Evolutionary conservation across 2,329 filamentous ascomycete genomes (phyloP).

Genomic region (Cytospora mali): DNA sequence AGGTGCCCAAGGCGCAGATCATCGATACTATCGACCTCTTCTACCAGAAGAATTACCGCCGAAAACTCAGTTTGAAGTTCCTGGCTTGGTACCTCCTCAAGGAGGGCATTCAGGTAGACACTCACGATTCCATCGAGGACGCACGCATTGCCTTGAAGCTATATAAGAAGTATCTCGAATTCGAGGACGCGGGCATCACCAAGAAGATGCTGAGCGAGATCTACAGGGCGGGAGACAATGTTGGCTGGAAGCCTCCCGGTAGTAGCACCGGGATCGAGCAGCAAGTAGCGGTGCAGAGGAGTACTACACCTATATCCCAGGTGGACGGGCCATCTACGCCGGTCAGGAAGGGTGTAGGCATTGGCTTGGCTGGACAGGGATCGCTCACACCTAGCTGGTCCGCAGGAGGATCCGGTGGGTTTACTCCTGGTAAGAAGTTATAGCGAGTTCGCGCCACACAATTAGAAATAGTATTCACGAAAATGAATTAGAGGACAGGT

Average conservation of each 20-base stretch:
- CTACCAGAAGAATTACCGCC: conserved; percentile 75
- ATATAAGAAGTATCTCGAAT: conserved; percentile 88
- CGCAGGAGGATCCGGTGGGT: conserved; percentile 14
- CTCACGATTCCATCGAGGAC: conserved; percentile 95
- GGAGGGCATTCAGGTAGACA: conserved; percentile 90
- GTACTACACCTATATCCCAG: conserved; percentile 15
- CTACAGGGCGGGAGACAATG: conserved; percentile 55
- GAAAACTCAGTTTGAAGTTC: conserved; percentile 90
- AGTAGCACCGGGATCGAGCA: conserved; percentile 9
- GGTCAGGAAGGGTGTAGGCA: conserved; percentile 19
- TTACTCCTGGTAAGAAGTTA: conserved; percentile 18
- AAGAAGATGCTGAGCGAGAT: conserved; percentile 86
- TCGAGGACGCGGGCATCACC: conserved; percentile 79
- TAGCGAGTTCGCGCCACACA: not conserved
- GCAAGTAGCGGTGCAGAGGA: conserved; percentile 2
- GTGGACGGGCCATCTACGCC: conserved; percentile 25
- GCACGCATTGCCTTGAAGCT: conserved; percentile 87
- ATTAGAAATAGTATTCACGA: conserved; percentile 6
- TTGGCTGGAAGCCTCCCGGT: conserved; percentile 25
- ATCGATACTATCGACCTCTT: conserved; percentile 95
- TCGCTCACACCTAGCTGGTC: conserved; percentile 18
- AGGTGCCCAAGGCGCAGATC: conserved; percentile 85
- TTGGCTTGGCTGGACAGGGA: conserved; percentile 5
- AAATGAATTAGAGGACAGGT: conserved; percentile 1
- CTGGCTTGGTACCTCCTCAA: conserved; percentile 88